These are phyloP conservation scores for Saccharomyces hybrid DNA, from an alignment of 1,139 yeast species.

Conservation along the genomic window DNA sequence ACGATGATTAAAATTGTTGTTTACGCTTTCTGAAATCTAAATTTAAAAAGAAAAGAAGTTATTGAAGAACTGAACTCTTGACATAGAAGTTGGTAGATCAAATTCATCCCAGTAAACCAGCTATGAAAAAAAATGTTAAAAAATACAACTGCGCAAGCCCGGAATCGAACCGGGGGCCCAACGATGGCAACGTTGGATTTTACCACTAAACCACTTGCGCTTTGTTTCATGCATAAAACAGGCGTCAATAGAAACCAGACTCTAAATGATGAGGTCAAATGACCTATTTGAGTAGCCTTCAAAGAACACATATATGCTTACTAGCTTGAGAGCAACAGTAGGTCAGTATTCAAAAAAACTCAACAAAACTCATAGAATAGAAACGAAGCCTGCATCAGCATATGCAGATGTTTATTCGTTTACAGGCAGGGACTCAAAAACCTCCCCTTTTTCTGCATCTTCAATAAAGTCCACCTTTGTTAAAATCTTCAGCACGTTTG, in stretches of 20 bases:
- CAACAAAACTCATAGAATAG: background rate
- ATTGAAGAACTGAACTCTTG: background rate
- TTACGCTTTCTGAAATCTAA: background rate
- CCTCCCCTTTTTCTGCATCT: background rate
- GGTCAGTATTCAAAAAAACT: background rate
- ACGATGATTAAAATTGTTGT: background rate
- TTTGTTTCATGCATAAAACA: background rate
- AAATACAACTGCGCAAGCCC: constrained; percentile 3
- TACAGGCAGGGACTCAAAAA: background rate
- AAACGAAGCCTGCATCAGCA: background rate
- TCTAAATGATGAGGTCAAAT: background rate
- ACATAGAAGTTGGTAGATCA: background rate
- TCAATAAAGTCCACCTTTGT: background rate
- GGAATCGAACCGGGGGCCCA: constrained; percentile 7
- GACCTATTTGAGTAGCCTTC: background rate
- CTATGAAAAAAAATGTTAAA: background rate
- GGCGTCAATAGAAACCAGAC: background rate
- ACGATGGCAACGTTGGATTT: constrained; percentile 7
- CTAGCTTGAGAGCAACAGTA: background rate
- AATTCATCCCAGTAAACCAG: background rate
- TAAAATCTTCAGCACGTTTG: background rate
- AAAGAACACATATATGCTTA: background rate
- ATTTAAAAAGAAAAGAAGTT: background rate
- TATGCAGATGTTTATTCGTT: background rate
- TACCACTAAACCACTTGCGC: constrained; percentile 7